These are phyloP conservation scores for Phialophora macrospora DNA, from an alignment of 2,329 filamentous ascomycete species.

Conservation along the genomic window DNA sequence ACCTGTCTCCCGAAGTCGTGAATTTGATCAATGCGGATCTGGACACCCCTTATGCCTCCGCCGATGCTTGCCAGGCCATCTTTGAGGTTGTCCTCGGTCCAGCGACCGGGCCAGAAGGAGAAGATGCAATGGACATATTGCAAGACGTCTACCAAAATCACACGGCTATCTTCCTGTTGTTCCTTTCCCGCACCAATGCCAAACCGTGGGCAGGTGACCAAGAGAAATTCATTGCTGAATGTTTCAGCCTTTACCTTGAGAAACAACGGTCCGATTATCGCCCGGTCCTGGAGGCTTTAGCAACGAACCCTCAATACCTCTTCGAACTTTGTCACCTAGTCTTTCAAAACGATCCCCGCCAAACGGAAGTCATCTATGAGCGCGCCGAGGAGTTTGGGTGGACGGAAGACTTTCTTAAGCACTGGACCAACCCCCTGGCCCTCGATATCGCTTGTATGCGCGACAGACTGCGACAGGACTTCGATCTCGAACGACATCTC, in stretches of 20 bases:
- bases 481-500: slow-evolving; percentile 79
- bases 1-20: slow-evolving; percentile 64
- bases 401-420: slow-evolving; percentile 77
- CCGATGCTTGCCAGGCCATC: slow-evolving; percentile 75
- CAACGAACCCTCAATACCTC: slow-evolving; percentile 89
- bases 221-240: slow-evolving; percentile 54
- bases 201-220: slow-evolving; percentile 57
- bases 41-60: slow-evolving; percentile 84
- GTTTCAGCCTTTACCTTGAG: slow-evolving; percentile 79
- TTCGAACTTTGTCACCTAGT: slow-evolving; percentile 76
- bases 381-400: slow-evolving; percentile 81
- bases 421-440: slow-evolving; percentile 77
- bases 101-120: slow-evolving; percentile 57
- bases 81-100: slow-evolving; percentile 63
- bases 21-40: slow-evolving; percentile 69
- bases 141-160: slow-evolving; percentile 64
- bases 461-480: slow-evolving; percentile 68
- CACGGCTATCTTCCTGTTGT: slow-evolving; percentile 57
- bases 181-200: slow-evolving; percentile 51
- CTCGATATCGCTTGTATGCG: slow-evolving; percentile 85
- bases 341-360: slow-evolving; percentile 71
- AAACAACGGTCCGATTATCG: slow-evolving; percentile 78
- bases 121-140: slow-evolving; percentile 59
- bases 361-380: slow-evolving; percentile 73
- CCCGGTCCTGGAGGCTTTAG: slow-evolving; percentile 88